Evolutionary conservation across 2,329 filamentous ascomycete genomes (phyloP).

Genomic region (Penicillium sp.): DNA sequence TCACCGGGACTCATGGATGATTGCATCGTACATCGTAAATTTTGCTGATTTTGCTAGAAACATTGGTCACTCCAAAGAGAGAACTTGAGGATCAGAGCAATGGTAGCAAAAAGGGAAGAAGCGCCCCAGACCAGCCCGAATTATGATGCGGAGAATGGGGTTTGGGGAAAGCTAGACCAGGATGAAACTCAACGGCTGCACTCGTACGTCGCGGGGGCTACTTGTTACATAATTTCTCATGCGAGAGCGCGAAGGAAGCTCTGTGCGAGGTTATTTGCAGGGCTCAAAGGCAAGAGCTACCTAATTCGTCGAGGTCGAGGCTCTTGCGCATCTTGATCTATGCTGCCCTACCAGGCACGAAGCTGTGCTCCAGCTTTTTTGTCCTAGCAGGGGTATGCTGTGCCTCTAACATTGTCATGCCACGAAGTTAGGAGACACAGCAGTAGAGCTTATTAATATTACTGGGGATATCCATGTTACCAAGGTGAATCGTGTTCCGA

Average conservation of each 20-base stretch:
- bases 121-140: constrained; percentile 14
- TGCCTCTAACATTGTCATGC: not conserved
- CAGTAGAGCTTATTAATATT: not conserved
- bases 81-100: not conserved
- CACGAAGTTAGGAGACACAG: not conserved
- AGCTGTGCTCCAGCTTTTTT: not conserved
- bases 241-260: constrained; percentile 1
- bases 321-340: constrained; percentile 1
- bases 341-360: not conserved
- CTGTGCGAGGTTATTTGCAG: constrained; percentile 7
- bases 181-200: constrained; percentile 24
- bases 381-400: not conserved
- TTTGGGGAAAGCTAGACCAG: constrained; percentile 9
- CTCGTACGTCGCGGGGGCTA: constrained; percentile 2
- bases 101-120: not conserved
- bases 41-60: not conserved
- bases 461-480: not conserved
- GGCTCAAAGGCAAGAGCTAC: constrained; percentile 9
- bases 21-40: too few species aligned
- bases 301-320: constrained; percentile 16
- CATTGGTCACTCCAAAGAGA: not conserved
- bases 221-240: constrained; percentile 7
- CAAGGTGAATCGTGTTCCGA: not conserved
- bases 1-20: too few species aligned
- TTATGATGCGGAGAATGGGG: constrained; percentile 21